These are phyloP conservation scores for Saccharomyces mikatae DNA, from an alignment of 805 yeast species.

Conservation along the genomic window DNA sequence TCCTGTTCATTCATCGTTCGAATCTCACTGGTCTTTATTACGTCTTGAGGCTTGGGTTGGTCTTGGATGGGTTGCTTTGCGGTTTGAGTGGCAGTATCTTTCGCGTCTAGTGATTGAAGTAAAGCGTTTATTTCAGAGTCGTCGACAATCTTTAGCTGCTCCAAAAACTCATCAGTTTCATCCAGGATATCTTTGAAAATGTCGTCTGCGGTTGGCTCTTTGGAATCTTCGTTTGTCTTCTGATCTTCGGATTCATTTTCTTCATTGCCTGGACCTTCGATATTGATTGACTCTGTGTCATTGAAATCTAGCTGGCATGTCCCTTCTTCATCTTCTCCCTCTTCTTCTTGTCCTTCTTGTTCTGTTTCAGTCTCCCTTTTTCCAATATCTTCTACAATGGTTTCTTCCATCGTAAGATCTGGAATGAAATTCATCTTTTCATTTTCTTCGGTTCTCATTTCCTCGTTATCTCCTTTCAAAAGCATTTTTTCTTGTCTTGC, in stretches of 20 bases:
- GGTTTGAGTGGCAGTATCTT: neutral
- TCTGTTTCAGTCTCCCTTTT: too few species aligned
- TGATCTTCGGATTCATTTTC: neutral
- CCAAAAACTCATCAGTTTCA: conserved; percentile 28
- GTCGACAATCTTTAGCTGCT: conserved; percentile 21
- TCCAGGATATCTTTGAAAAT: conserved; percentile 12
- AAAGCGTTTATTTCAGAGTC: conserved; percentile 16
- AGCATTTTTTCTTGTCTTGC: conserved; percentile 1
- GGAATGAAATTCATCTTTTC: conserved; percentile 4
- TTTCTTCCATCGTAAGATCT: conserved; percentile 7
- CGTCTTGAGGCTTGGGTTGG: neutral
- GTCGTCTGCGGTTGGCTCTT: conserved; percentile 1
- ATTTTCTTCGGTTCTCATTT: conserved; percentile 5
- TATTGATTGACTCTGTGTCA: neutral
- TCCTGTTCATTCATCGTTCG: conserved; percentile 32
- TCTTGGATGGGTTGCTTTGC: neutral
- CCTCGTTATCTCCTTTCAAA: neutral
- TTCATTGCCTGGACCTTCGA: neutral
- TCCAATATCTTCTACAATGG: neutral
- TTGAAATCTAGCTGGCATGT: neutral
- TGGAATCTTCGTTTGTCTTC: neutral
- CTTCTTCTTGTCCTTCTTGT: neutral
- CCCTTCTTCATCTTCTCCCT: neutral
- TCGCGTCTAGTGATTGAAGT: conserved; percentile 10
- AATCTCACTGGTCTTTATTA: conserved; percentile 12